Base-by-base conservation (phyloP, 768 basidiomycete species). In the Suillus tomentosus region DNA sequence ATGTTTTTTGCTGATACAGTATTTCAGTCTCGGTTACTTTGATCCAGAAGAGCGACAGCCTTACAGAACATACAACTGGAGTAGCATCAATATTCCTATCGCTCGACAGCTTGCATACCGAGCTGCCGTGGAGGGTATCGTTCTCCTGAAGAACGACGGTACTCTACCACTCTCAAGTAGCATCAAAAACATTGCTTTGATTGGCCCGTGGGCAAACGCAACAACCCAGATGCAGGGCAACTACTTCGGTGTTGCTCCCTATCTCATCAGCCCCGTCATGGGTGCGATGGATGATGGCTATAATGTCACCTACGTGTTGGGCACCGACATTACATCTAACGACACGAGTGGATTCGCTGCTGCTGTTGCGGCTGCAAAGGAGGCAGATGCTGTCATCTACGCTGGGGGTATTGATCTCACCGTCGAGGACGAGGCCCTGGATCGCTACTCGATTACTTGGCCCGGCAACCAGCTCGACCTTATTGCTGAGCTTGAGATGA, bases 61-160 rank as follows among this genome's bases (percentile, higher is more conserved):
- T 4, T 85, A 78, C 71, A 79, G 85, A 3, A 80, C 82, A 65
- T 76, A 86, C 19, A 71, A 67, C 43, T 86, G 81, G 80, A 71
- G 75, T 6, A 78, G 82, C 63, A 78, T 87, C 66, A 83, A 85
- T 69, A 79, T 79, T 1, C 79, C 80, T 3, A 57, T 70, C 9
- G 79, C 85, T 1, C 83, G 83, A 65, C 68, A 77, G 19, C 78
- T 87, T 15, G 85, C 85, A 3, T 74, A 83, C 68, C 76, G 77
- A 60, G 84, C 82, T 34, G 85, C 85, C 4, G 72, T 81, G 5
- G 83, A 85, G 69, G 84, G 85, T 24, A 79, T 86, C 3, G 85
- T 85, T 19, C 77, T 89, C 7, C 76, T 89, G 17, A 89, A 89
- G 77, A 90, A 89, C 68, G 85, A 87, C 63, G 83, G 82, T 15